Percentiles rank a stretch among this genome's conserved stretches.
Evolutionary conservation across 257 asterid genomes (phyloP).

Genomic region (Solanum rostratum): DNA sequence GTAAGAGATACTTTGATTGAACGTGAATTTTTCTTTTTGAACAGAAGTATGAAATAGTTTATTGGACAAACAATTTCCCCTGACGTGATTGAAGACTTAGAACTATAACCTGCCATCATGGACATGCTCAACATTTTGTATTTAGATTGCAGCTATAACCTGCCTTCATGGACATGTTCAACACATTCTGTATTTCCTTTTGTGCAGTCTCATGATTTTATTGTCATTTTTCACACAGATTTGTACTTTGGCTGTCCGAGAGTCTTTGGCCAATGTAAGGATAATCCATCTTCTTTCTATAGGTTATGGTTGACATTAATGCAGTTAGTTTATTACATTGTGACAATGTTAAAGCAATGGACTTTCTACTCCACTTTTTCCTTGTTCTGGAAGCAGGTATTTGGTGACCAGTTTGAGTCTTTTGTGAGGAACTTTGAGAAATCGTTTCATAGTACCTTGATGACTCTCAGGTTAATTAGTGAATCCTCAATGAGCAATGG

Average conservation of each 20-base stretch:
- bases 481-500: constrained; percentile 30
- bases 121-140: neutral
- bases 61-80: neutral
- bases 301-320: neutral
- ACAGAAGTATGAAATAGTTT: constrained; percentile 26
- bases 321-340: neutral
- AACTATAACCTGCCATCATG: neutral
- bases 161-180: neutral
- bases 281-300: neutral
- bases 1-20: constrained; percentile 18
- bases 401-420: constrained; percentile 22
- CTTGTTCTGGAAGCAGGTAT: constrained; percentile 29
- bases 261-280: constrained; percentile 30
- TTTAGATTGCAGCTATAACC: neutral
- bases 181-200: neutral
- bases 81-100: neutral
- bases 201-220: neutral
- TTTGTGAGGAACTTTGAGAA: constrained; percentile 35
- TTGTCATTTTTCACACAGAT: constrained; percentile 35
- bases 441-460: constrained; percentile 35
- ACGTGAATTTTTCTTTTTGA: neutral
- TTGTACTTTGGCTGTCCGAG: constrained; percentile 63
- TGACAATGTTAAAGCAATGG: neutral
- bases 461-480: constrained; percentile 46
- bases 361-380: neutral